Evolutionary conservation across 495 filamentous ascomycete genomes (phyloP).

Genomic region (Margaritispora aquatica): DNA sequence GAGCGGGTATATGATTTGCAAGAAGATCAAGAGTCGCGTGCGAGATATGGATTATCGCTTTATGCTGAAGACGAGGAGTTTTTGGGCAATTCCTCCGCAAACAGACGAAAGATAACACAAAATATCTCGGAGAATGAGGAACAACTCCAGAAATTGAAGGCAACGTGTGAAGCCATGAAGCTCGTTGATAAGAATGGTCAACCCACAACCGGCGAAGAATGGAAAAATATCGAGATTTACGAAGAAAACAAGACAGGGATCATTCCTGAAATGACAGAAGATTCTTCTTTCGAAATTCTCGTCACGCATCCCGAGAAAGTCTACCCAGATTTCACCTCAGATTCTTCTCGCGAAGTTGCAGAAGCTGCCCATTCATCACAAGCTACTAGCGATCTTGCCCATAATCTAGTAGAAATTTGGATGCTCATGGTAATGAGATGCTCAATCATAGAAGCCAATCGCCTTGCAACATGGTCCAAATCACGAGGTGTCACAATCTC

Average conservation of each 20-base stretch:
- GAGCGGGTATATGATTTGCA: neutral
- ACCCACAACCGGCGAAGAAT: neutral
- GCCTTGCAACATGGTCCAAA: neutral
- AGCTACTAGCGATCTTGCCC: neutral
- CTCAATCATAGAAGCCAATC: conserved; percentile 1
- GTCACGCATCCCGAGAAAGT: neutral
- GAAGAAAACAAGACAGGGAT: neutral
- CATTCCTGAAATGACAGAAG: too few relatives aligned
- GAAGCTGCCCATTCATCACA: neutral
- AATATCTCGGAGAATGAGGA: neutral
- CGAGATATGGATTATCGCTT: neutral
- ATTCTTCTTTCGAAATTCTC: conserved; percentile 5
- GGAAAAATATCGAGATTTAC: neutral
- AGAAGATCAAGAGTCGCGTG: neutral
- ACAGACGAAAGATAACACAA: neutral
- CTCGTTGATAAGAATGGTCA: conserved; percentile 3
- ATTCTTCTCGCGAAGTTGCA: neutral
- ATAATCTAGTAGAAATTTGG: neutral
- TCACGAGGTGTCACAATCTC: neutral
- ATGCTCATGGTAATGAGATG: neutral
- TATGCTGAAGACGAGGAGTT: neutral
- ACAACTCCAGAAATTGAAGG: neutral
- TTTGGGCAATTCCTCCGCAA: neutral
- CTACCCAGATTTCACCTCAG: neutral
- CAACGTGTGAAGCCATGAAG: neutral